Percentiles rank a stretch among this genome's conserved stretches.
phyloP scores from a whole-genome alignment of 2,329 filamentous ascomycete species.

The Fusarium devonianum region DNA sequence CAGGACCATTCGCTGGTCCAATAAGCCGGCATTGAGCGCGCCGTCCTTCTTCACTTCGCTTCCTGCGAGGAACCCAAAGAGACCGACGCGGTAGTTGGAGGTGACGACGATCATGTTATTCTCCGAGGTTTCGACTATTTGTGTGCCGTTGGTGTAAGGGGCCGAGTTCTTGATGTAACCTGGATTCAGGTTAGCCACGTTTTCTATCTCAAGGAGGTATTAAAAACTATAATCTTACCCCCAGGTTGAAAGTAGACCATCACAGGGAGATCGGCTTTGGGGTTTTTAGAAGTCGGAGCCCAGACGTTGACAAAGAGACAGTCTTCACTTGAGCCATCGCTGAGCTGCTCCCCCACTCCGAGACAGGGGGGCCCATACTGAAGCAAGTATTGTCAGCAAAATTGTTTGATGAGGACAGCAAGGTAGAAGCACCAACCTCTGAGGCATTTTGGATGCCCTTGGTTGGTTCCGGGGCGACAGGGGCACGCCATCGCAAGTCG shows the following conservation, averaged over 20 bases:
- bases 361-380: constrained; percentile 58
- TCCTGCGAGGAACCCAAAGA: constrained; percentile 68
- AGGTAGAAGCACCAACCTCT: constrained; percentile 39
- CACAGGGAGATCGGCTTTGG: constrained; percentile 46
- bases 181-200: constrained; percentile 18
- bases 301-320: constrained; percentile 59
- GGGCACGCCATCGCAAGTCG: constrained; percentile 59
- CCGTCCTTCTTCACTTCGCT: constrained; percentile 62
- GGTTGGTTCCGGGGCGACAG: constrained; percentile 51
- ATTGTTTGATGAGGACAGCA: too few relatives aligned
- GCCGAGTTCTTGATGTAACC: constrained; percentile 59
- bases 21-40: constrained; percentile 67
- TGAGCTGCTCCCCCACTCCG: constrained; percentile 41
- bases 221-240: constrained; percentile 37
- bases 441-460: constrained; percentile 47
- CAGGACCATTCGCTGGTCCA: constrained; percentile 68
- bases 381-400: neutral
- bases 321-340: constrained; percentile 48
- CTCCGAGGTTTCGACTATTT: constrained; percentile 54
- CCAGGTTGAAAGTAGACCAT: constrained; percentile 55
- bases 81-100: constrained; percentile 70
- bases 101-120: constrained; percentile 62
- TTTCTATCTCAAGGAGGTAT: neutral
- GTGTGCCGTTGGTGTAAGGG: constrained; percentile 59
- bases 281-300: constrained; percentile 48